Conservation (phyloP, 768 basidiomycete genomes). For the Phylloporus sp. region DNA sequence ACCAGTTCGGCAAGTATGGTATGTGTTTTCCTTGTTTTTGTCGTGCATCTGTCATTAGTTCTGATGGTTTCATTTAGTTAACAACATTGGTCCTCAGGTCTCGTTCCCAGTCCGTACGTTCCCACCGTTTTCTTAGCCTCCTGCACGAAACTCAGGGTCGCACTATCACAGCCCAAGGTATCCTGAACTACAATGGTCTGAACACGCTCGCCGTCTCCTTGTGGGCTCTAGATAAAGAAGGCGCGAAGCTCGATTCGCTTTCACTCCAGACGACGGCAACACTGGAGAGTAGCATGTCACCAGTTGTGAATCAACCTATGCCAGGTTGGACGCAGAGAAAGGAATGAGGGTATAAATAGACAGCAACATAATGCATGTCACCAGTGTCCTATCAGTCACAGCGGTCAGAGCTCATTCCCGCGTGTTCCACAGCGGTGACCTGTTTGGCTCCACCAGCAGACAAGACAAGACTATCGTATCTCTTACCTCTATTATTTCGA, state of each 20-base stretch:
- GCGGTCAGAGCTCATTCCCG: too few relatives aligned
- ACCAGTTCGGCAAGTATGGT: constrained; percentile 27
- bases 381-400: too few relatives aligned
- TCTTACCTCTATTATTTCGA: constrained; percentile 6
- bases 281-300: constrained; percentile 22
- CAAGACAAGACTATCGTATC: constrained; percentile 20
- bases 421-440: not conserved
- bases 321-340: constrained; percentile 20
- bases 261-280: constrained; percentile 34
- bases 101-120: constrained; percentile 26
- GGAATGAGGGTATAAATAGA: too few relatives aligned
- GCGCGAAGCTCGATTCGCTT: constrained; percentile 39
- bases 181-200: constrained; percentile 42
- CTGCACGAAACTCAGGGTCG: constrained; percentile 6
- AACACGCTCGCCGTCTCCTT: constrained; percentile 47
- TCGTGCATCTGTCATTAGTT: not conserved
- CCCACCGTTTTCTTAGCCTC: not conserved
- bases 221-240: constrained; percentile 39
- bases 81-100: constrained; percentile 22
- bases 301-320: constrained; percentile 27
- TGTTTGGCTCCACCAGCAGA: constrained; percentile 14
- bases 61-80: constrained; percentile 13
- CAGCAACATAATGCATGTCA: too few relatives aligned
- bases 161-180: constrained; percentile 40
- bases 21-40: not conserved